Evolutionary conservation across 257 asterid genomes (phyloP).

Genomic region (Eustoma russellianum): DNA sequence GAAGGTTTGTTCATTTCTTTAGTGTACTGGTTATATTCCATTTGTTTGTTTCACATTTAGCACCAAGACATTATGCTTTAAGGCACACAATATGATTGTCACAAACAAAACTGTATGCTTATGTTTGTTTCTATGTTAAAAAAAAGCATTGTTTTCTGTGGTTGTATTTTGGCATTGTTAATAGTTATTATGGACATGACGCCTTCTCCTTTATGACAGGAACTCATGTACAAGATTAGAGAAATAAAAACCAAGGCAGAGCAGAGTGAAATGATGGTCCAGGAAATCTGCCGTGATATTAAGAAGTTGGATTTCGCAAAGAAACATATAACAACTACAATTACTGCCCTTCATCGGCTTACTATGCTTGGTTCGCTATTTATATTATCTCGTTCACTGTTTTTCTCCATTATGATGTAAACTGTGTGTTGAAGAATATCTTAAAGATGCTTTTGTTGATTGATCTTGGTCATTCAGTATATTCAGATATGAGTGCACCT

Average conservation of each 20-base stretch:
- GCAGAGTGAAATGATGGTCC: constrained; percentile 99
- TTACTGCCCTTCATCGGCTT: constrained; percentile 98
- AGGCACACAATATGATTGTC: no score
- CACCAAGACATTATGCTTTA: background rate
- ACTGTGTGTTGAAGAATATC: no score
- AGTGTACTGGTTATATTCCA: background rate
- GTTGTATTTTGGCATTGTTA: background rate
- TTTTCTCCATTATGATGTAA: background rate
- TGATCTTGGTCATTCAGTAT: no score
- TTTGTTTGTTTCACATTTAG: background rate
- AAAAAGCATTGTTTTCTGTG: no score
- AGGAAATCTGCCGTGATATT: constrained; percentile 98
- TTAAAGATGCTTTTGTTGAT: no score
- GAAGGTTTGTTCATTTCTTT: constrained; percentile 41
- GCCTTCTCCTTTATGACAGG: constrained; percentile 38
- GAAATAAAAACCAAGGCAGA: constrained; percentile 96
- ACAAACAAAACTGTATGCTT: background rate
- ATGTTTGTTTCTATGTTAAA: no score
- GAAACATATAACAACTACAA: constrained; percentile 94
- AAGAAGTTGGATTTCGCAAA: constrained; percentile 97
- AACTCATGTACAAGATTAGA: constrained; percentile 89
- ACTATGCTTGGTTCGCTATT: constrained; percentile 85
- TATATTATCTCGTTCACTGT: background rate
- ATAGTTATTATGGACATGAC: constrained; percentile 1
- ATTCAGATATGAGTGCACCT: no score